Evolutionary conservation across 2,329 filamentous ascomycete genomes (phyloP), one percentile per base, ranked within the genome.

Genomic region (Trichophyton mentagrophytes): DNA sequence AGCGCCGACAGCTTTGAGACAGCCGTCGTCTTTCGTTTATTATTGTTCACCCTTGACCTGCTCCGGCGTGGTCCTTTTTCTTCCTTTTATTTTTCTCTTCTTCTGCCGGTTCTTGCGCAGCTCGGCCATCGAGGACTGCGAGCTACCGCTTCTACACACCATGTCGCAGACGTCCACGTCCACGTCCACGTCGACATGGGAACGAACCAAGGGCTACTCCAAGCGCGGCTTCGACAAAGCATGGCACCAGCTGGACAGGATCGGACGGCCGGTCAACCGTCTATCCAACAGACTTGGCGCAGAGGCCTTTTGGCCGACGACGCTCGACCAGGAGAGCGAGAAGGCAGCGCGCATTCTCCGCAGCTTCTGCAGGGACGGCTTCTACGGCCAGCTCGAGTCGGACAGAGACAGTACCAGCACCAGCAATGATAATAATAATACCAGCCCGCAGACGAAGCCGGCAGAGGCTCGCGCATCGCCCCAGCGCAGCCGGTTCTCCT

Each of bases 281-380:
- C 73, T 95, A 22, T 89, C 86, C 15, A 90, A 95, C 74, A 90
- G 87, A 73, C 78, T 95, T 42, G 90, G 90, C 61, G 81, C 81
- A 33, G 90, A 95, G 71, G 85, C 87, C 25, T 92, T 92, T 69
- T 93, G 88, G 88, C 90, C 90, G 2, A 87, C 88, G 36, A 87
- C 86, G 1, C 78, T 96, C 58, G 91, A 96, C 71, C 86, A 87
- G 66, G 91, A 96, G 78, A 88, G 87, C 73, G 89, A 96, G 75
- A 96, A 96, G 76, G 89, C 90, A 55, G 90, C 90, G 62, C 82
- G 90, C 61, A 96, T 96, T 64, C 75, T 96, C 58, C 87, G 90
- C 71, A 92, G 88, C 36, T 96, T 96, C 75, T 95, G 90, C 78
- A 89, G 85, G 73, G 85, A 88, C 80, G 85, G 85, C 9, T 88